A percentile compares a stretch with the other conserved stretches of the same genome.
Evolutionary conservation across 805 yeast genomes (phyloP).

Genomic region (Barnettozyma sp.): DNA sequence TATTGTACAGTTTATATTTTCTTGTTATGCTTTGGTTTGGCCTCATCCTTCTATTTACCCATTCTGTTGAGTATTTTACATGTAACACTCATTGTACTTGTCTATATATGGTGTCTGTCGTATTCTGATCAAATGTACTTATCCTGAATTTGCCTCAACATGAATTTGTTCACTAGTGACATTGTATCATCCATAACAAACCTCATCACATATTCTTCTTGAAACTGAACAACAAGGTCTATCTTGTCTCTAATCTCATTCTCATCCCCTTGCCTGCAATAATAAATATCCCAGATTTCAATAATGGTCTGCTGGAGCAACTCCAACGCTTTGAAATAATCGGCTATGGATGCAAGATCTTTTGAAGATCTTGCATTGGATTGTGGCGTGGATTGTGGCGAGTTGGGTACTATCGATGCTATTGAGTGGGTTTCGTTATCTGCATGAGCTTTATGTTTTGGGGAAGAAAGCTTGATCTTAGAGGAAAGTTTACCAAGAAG

Average conservation of each 20-base stretch:
- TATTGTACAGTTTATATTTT: slow-evolving; percentile 1
- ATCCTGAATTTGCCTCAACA: slow-evolving; percentile 1
- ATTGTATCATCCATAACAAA: slow-evolving; percentile 10
- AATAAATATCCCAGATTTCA: slow-evolving; percentile 6
- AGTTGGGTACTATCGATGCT: too few species aligned
- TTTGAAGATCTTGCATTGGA: slow-evolving; percentile 6
- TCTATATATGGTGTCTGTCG: not conserved
- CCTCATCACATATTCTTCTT: slow-evolving; percentile 9
- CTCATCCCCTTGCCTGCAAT: slow-evolving; percentile 4
- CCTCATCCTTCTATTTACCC: too few species aligned
- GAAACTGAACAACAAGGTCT: slow-evolving; percentile 8
- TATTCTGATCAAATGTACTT: slow-evolving; percentile 1
- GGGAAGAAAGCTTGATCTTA: slow-evolving; percentile 1
- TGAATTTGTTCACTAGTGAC: not conserved
- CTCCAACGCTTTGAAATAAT: slow-evolving; percentile 9
- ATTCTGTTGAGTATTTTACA: not conserved
- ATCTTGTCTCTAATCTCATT: slow-evolving; percentile 2
- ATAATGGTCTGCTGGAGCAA: slow-evolving; percentile 7
- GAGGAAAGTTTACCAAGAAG: slow-evolving; percentile 7
- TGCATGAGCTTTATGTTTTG: not conserved
- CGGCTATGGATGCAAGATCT: slow-evolving; percentile 12
- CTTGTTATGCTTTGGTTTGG: too few species aligned
- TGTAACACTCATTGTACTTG: not conserved
- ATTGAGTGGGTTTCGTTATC: too few species aligned
- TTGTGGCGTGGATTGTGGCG: not conserved